Conservation (phyloP, 352 stramenopile species). For the Phytophthora sp. region DNA sequence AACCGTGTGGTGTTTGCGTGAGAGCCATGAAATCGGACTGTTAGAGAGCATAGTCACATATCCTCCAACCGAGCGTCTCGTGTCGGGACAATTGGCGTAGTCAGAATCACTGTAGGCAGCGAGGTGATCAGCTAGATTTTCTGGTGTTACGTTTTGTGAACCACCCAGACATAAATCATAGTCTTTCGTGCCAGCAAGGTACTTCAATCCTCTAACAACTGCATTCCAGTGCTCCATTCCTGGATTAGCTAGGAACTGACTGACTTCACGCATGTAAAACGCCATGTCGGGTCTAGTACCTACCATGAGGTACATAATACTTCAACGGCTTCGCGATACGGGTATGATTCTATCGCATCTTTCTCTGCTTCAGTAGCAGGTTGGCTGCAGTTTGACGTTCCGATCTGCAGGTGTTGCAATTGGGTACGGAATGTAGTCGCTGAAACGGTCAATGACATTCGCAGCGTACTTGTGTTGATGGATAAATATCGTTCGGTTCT, state of each 20-base stretch:
- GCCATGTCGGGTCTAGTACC: conserved; percentile 12
- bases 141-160: too few species aligned
- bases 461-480: too few species aligned
- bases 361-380: conserved; percentile 1
- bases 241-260: conserved; percentile 23
- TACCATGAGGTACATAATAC: conserved; percentile 25
- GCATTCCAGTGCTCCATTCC: conserved; percentile 23
- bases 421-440: conserved; percentile 3
- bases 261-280: conserved; percentile 22
- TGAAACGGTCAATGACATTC: background rate
- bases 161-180: too few species aligned
- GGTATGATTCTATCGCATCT: background rate
- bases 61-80: too few species aligned
- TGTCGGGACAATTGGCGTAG: too few species aligned
- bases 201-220: conserved; percentile 9
- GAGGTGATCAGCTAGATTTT: background rate
- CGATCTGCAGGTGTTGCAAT: conserved; percentile 14
- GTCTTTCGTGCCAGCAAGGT: conserved; percentile 11
- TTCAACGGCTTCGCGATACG: conserved; percentile 17
- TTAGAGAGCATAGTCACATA: too few species aligned
- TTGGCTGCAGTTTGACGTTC: conserved; percentile 12
- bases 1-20: too few species aligned
- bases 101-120: conserved; percentile 8
- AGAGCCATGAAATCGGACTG: too few species aligned
- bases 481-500: too few species aligned